Evolutionary conservation across 345 rosid species (phyloP).

Genomic region (Euphorbia pulcherrima): DNA sequence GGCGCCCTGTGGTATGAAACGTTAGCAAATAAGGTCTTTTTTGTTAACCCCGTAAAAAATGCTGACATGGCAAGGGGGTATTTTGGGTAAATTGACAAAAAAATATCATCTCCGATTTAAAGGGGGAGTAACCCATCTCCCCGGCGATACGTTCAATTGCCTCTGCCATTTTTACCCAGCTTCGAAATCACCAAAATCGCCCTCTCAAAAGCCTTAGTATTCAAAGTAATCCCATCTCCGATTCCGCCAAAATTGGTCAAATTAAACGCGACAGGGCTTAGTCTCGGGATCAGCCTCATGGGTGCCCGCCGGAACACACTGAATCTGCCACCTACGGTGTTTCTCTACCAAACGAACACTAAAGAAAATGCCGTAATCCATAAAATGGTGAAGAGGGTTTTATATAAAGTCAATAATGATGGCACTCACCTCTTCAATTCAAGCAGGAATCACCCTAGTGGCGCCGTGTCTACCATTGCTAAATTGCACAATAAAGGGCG

Average conservation of each 20-base stretch:
- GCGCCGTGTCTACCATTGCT: constrained; percentile 50
- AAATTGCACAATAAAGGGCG: neutral
- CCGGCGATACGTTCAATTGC: constrained; percentile 93
- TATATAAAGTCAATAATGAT: constrained; percentile 61
- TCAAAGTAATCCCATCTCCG: constrained; percentile 74
- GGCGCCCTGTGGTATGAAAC: no score
- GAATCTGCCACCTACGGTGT: constrained; percentile 40
- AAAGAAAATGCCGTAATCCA: constrained; percentile 83
- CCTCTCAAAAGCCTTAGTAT: constrained; percentile 86
- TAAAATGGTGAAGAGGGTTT: constrained; percentile 61
- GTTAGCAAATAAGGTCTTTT: no score
- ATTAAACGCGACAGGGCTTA: constrained; percentile 64
- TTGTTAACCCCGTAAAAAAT: no score
- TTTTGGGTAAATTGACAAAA: no score
- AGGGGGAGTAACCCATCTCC: constrained; percentile 92
- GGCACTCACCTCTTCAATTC: constrained; percentile 57
- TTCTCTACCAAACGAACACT: constrained; percentile 75
- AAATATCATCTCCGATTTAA: no score
- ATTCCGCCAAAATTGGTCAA: constrained; percentile 89
- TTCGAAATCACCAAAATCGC: constrained; percentile 74
- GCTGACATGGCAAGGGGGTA: no score
- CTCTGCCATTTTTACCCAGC: constrained; percentile 69
- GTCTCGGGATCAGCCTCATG: constrained; percentile 41
- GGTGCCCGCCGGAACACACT: constrained; percentile 38
- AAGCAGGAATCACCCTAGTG: constrained; percentile 47